phyloP scores from a whole-genome alignment of 73 alveolate species.

The Chromera velia region DNA sequence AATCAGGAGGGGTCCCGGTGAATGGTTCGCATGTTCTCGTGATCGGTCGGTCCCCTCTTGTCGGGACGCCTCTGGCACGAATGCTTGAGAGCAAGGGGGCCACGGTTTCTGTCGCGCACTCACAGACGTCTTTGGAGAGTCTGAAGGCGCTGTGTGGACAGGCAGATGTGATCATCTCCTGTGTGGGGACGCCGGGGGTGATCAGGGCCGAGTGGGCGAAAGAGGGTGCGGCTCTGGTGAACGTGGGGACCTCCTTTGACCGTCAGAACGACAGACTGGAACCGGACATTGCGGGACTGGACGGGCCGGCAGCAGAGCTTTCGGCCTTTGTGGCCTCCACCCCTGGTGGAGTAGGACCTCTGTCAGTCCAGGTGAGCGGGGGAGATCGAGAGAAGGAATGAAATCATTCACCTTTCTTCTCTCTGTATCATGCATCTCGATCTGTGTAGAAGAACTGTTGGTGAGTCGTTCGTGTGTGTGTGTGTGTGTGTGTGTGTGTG shows the following conservation, averaged over 20 bases:
- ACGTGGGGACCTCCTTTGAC: slow-evolving; percentile 8
- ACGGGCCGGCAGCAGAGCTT: no score
- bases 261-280: neutral
- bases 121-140: neutral
- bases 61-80: slow-evolving; percentile 1
- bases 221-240: slow-evolving; percentile 2
- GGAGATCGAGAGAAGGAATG: no score
- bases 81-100: neutral
- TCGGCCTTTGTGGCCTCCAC: no score
- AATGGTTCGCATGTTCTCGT: neutral
- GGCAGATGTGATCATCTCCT: neutral
- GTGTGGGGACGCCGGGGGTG: neutral
- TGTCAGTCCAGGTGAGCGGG: no score
- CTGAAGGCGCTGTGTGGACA: neutral
- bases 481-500: no score
- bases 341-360: no score
- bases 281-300: no score
- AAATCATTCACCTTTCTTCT: no score
- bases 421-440: no score
- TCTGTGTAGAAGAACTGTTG: no score
- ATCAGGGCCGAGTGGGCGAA: neutral
- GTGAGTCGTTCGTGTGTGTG: no score
- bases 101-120: neutral
- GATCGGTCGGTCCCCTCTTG: neutral
- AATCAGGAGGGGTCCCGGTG: neutral